These are phyloP conservation scores for Trichoderma guizhouense DNA, from an alignment of 2,329 filamentous ascomycete species.

Conservation along the genomic window DNA sequence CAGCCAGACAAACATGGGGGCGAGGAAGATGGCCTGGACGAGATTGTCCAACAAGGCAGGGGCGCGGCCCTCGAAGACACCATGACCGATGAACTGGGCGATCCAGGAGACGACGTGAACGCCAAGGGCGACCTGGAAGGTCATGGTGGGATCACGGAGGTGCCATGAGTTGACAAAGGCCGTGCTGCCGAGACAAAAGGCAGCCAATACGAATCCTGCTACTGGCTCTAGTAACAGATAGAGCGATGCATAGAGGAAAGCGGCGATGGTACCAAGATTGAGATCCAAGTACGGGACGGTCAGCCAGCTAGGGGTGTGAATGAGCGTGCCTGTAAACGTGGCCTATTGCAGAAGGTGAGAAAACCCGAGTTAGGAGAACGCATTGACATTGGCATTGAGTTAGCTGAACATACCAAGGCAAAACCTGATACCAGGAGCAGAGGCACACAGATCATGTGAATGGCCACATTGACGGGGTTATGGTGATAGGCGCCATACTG, in stretches of 20 bases:
- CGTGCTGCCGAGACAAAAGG: slow-evolving; percentile 71
- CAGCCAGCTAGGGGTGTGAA: slow-evolving; percentile 63
- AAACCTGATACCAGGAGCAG: slow-evolving; percentile 69
- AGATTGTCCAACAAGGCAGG: slow-evolving; percentile 90
- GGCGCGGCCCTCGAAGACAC: slow-evolving; percentile 80
- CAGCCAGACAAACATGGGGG: slow-evolving; percentile 96
- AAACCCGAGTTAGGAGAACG: neutral
- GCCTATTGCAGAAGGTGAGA: slow-evolving; percentile 41
- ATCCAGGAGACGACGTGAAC: slow-evolving; percentile 78
- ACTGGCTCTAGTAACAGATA: slow-evolving; percentile 94
- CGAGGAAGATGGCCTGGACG: slow-evolving; percentile 85
- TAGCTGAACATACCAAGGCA: slow-evolving; percentile 57
- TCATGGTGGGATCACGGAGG: slow-evolving; percentile 47
- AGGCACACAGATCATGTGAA: slow-evolving; percentile 78
- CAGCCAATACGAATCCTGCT: slow-evolving; percentile 73
- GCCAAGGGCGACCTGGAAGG: slow-evolving; percentile 57
- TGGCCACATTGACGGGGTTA: slow-evolving; percentile 70
- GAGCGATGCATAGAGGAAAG: slow-evolving; percentile 68
- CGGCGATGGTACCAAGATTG: slow-evolving; percentile 62
- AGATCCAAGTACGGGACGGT: slow-evolving; percentile 64
- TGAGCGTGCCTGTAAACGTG: slow-evolving; percentile 60
- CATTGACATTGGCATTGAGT: no score
- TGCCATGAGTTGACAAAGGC: slow-evolving; percentile 74
- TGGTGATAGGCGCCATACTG: slow-evolving; percentile 85
- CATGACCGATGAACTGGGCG: slow-evolving; percentile 87